Evolutionary conservation across 139 green algal genomes (phyloP), one percentile per base, ranked within the genome.

Genomic region (Volvox reticuliferus): DNA sequence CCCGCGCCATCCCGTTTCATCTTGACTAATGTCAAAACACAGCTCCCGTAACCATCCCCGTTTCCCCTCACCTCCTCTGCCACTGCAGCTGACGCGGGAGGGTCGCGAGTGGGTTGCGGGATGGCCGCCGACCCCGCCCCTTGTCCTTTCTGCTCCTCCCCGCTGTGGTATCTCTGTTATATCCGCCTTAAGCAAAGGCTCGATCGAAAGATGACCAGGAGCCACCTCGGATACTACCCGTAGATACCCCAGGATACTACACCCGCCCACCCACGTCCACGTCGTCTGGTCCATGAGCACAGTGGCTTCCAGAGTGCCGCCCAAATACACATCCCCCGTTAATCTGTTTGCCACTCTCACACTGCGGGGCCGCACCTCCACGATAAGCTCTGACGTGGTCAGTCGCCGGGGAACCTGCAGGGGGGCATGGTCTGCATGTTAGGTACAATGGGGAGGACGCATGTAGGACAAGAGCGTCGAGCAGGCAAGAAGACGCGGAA

Each of bases 211-310:
- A n/a, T n/a, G n/a, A n/a, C n/a, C n/a, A n/a, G n/a, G n/a, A n/a
- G n/a, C n/a, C n/a, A n/a, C n/a, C n/a, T n/a, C n/a, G n/a, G n/a
- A n/a, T n/a, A n/a, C n/a, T n/a, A n/a, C n/a, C n/a, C n/a, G n/a
- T n/a, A n/a, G n/a, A n/a, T n/a, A n/a, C n/a, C n/a, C n/a, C n/a
- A n/a, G n/a, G n/a, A n/a, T n/a, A n/a, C n/a, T n/a, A n/a, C n/a
- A n/a, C n/a, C n/a, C n/a, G 13, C 24, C 2, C 33, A 18, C 63
- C 37, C 63, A 19, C 18, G 22, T 50, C 86, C 86, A 90, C 2
- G 93, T 93, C 71, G 89, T 96, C 35, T 97, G 92, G 44, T 96
- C 91, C 0, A 95, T 92, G 32, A 97, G 90, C 32, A 98, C 92
- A 3, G 92, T 93, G 1, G 94, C 89, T 69, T 97, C 93, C 36